Evolutionary conservation across 2,329 filamentous ascomycete genomes (phyloP), one percentile per base, ranked within the genome.

Genomic region (Ophiostoma tasmaniense): DNA sequence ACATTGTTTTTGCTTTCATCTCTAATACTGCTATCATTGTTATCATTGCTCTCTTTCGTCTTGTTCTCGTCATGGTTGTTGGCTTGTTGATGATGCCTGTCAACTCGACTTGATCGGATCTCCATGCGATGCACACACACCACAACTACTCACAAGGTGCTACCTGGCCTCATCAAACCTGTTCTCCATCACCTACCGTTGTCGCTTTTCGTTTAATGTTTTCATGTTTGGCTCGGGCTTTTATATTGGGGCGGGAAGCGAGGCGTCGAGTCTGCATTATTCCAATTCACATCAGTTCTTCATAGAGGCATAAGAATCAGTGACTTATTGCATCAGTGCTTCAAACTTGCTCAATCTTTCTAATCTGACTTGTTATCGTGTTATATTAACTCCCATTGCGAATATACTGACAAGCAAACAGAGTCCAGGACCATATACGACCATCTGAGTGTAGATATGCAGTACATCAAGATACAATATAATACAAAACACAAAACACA

Each of bases 251-350:
- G 69, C 45, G 67, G 66, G 69, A 52, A 71, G 72, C 70, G 72
- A 66, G 70, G 72, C 71, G 72, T 68, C 68, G 69, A 69, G 68
- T 64, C 64, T 66, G 6, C 17, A 64, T 71, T 66, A 39, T 66
- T 73, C 67, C 70, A 69, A 72, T 66, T 71, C 72, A 69, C 71
- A 69, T 70, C 72, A 45, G 14, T 37, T 61, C 3, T 5, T 33
- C 33, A 33, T n/a, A n/a, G n/a, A n/a, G n/a, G n/a, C n/a, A n/a
- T n/a, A n/a, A n/a, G n/a, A n/a, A n/a, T n/a, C n/a, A n/a, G n/a
- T n/a, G 33, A 33, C 8, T 33, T 8, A 33, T 33, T 39, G 37
- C 10, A 2, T 13, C 7, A 20, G 17, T 45, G 42, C 42, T 45
- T 59, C 52, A 59, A 22, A 55, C 22, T 22, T 52, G 20, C 6